phyloP scores from a whole-genome alignment of 139 green algal species.

The Deuterostichococcus epilithicus region DNA sequence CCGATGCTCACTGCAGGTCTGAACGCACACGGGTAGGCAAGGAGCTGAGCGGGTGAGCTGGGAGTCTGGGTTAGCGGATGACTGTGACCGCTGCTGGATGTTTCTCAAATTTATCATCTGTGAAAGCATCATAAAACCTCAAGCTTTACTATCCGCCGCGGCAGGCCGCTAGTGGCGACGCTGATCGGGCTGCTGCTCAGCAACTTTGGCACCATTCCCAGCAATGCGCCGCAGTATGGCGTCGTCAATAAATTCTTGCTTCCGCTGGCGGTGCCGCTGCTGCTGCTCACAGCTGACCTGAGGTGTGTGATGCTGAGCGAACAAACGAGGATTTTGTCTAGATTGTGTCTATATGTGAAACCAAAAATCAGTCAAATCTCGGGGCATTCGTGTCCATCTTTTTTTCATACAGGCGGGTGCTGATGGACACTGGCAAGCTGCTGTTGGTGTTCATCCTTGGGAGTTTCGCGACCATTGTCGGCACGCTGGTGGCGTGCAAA shows the following conservation, averaged over 20 bases:
- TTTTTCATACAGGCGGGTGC: conserved; percentile 35
- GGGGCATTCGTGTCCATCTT: no score
- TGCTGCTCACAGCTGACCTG: conserved; percentile 84
- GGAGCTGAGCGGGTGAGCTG: conserved; percentile 64
- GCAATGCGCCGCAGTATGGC: conserved; percentile 35
- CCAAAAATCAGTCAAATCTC: no score
- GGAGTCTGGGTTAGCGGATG: not conserved
- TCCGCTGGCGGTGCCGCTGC: conserved; percentile 85
- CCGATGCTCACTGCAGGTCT: conserved; percentile 19
- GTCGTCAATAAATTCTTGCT: conserved; percentile 82
- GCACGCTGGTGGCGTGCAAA: conserved; percentile 57
- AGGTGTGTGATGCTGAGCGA: not conserved
- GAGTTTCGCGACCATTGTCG: conserved; percentile 53
- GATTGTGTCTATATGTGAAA: not conserved
- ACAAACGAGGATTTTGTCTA: not conserved
- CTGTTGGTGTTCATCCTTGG: conserved; percentile 72
- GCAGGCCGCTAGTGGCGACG: conserved; percentile 67
- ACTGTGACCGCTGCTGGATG: not conserved
- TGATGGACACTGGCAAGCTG: conserved; percentile 70
- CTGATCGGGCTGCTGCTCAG: conserved; percentile 65
- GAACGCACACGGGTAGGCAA: conserved; percentile 60
- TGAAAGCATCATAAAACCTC: not conserved
- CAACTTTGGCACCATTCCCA: conserved; percentile 68
- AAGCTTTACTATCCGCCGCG: not conserved
- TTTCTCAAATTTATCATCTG: not conserved